Percentiles rank a stretch among this genome's conserved stretches.
phyloP scores from a whole-genome alignment of 768 basidiomycete species.

The Russula foetens region DNA sequence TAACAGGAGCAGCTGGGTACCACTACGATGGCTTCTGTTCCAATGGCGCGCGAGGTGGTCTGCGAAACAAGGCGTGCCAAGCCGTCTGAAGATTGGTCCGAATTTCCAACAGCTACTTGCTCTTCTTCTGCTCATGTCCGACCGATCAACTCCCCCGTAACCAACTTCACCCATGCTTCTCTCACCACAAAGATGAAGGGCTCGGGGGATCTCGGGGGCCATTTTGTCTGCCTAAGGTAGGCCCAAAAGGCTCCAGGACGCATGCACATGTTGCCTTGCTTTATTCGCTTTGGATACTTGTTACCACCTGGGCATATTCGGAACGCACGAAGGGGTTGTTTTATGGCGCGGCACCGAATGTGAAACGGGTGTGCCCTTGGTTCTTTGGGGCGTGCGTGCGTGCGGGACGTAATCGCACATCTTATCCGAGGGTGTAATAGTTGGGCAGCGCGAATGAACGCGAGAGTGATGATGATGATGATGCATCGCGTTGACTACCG shows the following conservation, averaged over 20 bases:
- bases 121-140: conserved; percentile 15
- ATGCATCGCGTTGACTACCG: background rate
- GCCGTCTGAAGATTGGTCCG: background rate
- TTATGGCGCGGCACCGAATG: background rate
- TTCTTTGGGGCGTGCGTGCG: background rate
- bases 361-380: background rate
- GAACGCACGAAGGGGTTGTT: background rate
- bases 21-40: background rate
- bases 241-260: background rate
- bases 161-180: conserved; percentile 7
- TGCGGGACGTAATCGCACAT: background rate
- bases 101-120: background rate
- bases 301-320: background rate
- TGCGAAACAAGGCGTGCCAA: background rate
- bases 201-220: background rate
- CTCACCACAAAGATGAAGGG: background rate
- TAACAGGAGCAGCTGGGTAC: background rate
- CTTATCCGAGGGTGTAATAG: background rate
- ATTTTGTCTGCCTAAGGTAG: background rate
- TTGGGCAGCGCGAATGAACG: background rate
- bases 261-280: background rate
- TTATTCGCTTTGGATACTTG: background rate
- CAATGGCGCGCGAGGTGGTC: background rate
- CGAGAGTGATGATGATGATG: background rate
- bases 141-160: conserved; percentile 11